These are phyloP conservation scores for Myxozyma lipomycoides DNA, from an alignment of 805 yeast species.

Conservation along the genomic window DNA sequence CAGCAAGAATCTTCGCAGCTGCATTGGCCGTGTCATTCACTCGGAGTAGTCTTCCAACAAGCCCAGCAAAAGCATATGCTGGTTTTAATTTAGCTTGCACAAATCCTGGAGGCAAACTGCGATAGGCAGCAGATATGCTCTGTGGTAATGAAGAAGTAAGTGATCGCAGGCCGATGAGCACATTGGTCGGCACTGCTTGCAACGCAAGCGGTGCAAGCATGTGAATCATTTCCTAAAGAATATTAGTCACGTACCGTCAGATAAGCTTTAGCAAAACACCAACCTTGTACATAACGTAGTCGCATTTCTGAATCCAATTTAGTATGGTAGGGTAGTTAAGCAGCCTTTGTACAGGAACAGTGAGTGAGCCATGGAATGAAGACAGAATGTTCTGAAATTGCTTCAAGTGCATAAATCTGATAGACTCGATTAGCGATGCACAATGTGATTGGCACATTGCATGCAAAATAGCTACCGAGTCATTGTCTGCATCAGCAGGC, in stretches of 20 bases:
- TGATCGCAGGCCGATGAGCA: constrained; percentile 52
- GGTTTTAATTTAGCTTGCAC: constrained; percentile 50
- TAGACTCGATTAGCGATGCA: constrained; percentile 56
- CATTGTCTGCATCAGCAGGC: constrained; percentile 47
- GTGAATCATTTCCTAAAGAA: constrained; percentile 44
- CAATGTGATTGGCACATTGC: constrained; percentile 64
- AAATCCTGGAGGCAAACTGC: constrained; percentile 48
- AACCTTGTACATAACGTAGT: constrained; percentile 54
- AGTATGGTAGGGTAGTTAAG: constrained; percentile 40
- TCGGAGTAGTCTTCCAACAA: constrained; percentile 54
- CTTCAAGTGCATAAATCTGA: constrained; percentile 64
- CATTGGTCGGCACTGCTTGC: constrained; percentile 54
- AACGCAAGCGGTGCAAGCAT: constrained; percentile 60
- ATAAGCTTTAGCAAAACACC: constrained; percentile 4
- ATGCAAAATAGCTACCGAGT: constrained; percentile 58
- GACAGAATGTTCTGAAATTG: constrained; percentile 53
- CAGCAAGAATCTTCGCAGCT: constrained; percentile 47
- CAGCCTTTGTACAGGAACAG: constrained; percentile 59
- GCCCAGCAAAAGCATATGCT: constrained; percentile 51
- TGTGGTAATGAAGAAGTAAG: constrained; percentile 49
- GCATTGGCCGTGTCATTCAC: constrained; percentile 52
- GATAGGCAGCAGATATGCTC: constrained; percentile 30
- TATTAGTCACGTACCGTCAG: neutral
- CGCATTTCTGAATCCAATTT: constrained; percentile 68
- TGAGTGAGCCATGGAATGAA: constrained; percentile 53